These are phyloP conservation scores for Stephania cephalantha DNA, from an alignment of 164 flowering plant species.

Conservation along the genomic window DNA sequence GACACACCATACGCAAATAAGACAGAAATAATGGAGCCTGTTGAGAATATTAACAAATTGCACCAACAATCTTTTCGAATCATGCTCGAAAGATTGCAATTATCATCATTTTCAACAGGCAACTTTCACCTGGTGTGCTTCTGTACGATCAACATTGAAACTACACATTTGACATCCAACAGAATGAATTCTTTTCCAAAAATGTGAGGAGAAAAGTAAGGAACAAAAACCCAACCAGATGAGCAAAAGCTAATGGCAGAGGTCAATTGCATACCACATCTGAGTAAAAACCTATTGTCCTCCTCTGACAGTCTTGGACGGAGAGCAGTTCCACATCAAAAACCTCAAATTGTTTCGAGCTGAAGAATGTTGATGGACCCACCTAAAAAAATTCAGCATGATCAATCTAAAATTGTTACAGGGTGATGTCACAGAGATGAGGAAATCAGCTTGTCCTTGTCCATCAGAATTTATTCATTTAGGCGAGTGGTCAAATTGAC, in stretches of 20 bases:
- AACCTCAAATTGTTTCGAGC: constrained; percentile 93
- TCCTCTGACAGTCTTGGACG: constrained; percentile 67
- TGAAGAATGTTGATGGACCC: constrained; percentile 95
- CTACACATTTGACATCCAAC: neutral
- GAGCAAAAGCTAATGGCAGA: neutral
- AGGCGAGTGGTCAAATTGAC: no score
- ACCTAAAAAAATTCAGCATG: constrained; percentile 42
- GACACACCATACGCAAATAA: no score
- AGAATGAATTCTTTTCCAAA: no score
- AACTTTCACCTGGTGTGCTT: neutral
- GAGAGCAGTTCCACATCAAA: constrained; percentile 80
- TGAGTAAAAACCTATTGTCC: constrained; percentile 90
- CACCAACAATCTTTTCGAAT: neutral
- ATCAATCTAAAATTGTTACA: neutral
- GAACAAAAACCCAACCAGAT: neutral
- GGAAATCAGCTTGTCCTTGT: no score
- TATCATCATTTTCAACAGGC: no score
- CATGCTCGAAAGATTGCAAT: no score
- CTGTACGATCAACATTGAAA: neutral
- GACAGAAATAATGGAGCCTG: no score
- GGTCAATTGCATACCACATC: constrained; percentile 72
- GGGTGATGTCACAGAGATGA: neutral
- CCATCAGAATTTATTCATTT: no score
- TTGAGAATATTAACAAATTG: neutral
- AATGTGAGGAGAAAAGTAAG: neutral